Percentiles rank a stretch among this genome's conserved stretches.
Evolutionary conservation across 371 early-diverging fungal genomes (phyloP).

Genomic region (Polyrhizophydium stewartii): DNA sequence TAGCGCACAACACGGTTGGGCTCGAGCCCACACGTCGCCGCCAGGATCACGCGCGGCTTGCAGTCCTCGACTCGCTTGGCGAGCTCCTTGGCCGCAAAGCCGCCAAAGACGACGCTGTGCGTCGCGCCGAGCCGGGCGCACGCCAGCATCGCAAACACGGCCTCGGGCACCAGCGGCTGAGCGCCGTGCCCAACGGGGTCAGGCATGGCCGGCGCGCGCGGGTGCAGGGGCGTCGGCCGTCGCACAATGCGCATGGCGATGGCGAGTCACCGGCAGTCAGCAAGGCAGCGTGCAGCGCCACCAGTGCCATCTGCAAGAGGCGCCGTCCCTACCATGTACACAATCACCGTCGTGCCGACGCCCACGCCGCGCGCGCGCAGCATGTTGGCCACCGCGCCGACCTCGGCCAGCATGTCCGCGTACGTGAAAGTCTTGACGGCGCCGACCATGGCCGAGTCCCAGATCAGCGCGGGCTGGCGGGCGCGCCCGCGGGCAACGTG

Average conservation of each 20-base stretch:
- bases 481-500: conserved; percentile 53
- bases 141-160: conserved; percentile 87
- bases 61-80: conserved; percentile 76
- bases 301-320: no score
- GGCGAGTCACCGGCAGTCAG: no score
- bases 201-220: no score
- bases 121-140: conserved; percentile 91
- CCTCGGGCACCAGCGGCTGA: conserved; percentile 82
- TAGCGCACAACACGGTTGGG: conserved; percentile 59
- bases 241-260: no score
- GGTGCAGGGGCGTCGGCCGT: no score
- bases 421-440: conserved; percentile 67
- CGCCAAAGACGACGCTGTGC: conserved; percentile 81
- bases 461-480: conserved; percentile 77
- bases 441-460: conserved; percentile 73
- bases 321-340: conserved; percentile 53
- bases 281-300: no score
- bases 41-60: conserved; percentile 66
- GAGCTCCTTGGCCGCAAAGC: conserved; percentile 79
- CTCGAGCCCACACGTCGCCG: conserved; percentile 79
- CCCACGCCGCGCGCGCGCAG: conserved; percentile 69
- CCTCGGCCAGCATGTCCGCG: conserved; percentile 69
- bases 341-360: conserved; percentile 87
- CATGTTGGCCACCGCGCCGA: conserved; percentile 72
- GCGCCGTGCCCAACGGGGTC: no score